These are phyloP conservation scores for Quercus mongolica DNA, from an alignment of 306 rosid genomes.

Conservation along the genomic window DNA sequence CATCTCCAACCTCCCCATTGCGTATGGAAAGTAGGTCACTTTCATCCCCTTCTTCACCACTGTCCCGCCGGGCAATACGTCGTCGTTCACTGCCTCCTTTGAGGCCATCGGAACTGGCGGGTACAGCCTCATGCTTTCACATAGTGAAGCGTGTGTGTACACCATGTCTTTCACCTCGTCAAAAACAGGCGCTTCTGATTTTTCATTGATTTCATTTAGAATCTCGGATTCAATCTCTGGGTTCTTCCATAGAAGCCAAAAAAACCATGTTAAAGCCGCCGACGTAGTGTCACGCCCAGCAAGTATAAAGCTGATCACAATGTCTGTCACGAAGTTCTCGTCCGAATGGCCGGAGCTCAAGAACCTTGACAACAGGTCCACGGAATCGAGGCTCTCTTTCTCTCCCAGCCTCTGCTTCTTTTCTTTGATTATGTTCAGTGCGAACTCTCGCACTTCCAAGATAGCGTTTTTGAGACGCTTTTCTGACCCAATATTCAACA, in stretches of 20 bases:
- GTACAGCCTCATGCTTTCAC: slow-evolving; percentile 70
- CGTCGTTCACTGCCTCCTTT: too few relatives aligned
- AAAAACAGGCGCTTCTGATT: slow-evolving; percentile 4
- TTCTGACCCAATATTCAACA: too few relatives aligned
- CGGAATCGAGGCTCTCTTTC: slow-evolving; percentile 19
- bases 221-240: slow-evolving; percentile 39
- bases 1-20: slow-evolving; percentile 57
- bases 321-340: slow-evolving; percentile 43
- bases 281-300: too few relatives aligned
- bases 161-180: slow-evolving; percentile 56
- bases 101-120: slow-evolving; percentile 37
- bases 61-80: too few relatives aligned
- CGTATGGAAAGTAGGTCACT: slow-evolving; percentile 31
- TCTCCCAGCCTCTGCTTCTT: slow-evolving; percentile 40
- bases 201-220: slow-evolving; percentile 24
- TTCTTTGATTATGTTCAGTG: slow-evolving; percentile 28
- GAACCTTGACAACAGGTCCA: slow-evolving; percentile 49
- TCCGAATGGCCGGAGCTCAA: slow-evolving; percentile 51
- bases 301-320: slow-evolving; percentile 29
- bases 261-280: slow-evolving; percentile 12
- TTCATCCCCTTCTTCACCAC: too few relatives aligned
- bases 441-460: slow-evolving; percentile 43
- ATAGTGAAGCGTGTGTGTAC: slow-evolving; percentile 59
- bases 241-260: slow-evolving; percentile 50
- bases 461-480: slow-evolving; percentile 16